A percentile compares a stretch with the other conserved stretches of the same genome.
These are phyloP conservation scores for Leucocoprinus leucothites DNA, from an alignment of 768 basidiomycete genomes.

Conservation along the genomic window DNA sequence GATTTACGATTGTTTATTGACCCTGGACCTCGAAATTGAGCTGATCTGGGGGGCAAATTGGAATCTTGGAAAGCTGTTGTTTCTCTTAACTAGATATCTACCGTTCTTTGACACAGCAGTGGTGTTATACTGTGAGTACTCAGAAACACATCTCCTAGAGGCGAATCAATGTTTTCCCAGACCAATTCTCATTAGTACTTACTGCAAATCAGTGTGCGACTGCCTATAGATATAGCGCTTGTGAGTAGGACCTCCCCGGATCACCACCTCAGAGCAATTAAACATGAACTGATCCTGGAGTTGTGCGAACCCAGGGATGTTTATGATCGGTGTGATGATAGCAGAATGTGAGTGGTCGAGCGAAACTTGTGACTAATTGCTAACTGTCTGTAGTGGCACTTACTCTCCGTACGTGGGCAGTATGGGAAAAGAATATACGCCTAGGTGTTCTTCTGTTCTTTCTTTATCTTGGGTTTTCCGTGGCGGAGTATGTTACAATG, in stretches of 20 bases:
- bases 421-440: constrained; percentile 4
- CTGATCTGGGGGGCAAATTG: constrained; percentile 9
- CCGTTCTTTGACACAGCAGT: background rate
- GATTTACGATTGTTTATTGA: constrained; percentile 7
- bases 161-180: background rate
- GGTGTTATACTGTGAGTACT: constrained; percentile 3
- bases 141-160: background rate
- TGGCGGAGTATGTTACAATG: background rate
- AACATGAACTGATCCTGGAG: too few species aligned
- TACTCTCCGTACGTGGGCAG: constrained; percentile 9
- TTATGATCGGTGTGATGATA: background rate
- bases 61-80: constrained; percentile 8
- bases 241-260: too few species aligned
- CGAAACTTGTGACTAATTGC: too few species aligned
- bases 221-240: background rate
- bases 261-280: too few species aligned
- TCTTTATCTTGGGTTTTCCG: background rate
- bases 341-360: constrained; percentile 1
- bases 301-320: background rate
- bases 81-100: constrained; percentile 9
- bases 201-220: background rate
- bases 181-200: background rate
- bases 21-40: constrained; percentile 5
- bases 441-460: background rate
- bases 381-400: background rate